Percentiles rank a stretch among this genome's conserved stretches.
Evolutionary conservation across 305 asterid genomes (phyloP).

Genomic region (Ilex paraguariensis): DNA sequence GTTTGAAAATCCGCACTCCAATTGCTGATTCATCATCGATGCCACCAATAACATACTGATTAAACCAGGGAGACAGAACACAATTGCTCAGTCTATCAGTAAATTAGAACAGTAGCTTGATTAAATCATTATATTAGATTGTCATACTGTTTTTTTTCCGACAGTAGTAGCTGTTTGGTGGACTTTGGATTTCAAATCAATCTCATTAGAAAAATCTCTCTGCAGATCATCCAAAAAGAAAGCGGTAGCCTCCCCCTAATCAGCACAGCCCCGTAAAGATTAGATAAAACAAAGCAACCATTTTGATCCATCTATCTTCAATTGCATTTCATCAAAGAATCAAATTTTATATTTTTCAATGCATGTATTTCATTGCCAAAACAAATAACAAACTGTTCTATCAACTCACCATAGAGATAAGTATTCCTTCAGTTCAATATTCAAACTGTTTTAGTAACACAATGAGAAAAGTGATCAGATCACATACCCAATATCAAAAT

Average conservation of each 20-base stretch:
- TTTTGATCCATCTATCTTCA: conserved; percentile 8
- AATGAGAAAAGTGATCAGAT: conserved; percentile 12
- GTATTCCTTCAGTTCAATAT: conserved; percentile 30
- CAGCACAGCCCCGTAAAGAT: conserved; percentile 16
- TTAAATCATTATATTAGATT: conserved; percentile 10
- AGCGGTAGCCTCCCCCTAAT: conserved; percentile 88
- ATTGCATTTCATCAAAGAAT: background rate
- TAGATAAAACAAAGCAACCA: conserved; percentile 19
- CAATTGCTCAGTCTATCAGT: no score
- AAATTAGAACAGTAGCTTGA: no score
- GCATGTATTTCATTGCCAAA: no score
- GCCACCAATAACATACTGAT: conserved; percentile 70
- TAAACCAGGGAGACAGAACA: conserved; percentile 19
- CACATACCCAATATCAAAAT: conserved; percentile 9
- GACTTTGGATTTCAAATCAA: conserved; percentile 41
- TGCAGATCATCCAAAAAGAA: conserved; percentile 42
- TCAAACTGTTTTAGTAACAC: conserved; percentile 34
- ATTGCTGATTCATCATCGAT: conserved; percentile 41
- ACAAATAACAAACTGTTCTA: conserved; percentile 5
- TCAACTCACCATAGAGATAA: conserved; percentile 57
- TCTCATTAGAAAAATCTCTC: conserved; percentile 28
- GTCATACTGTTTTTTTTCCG: conserved; percentile 57
- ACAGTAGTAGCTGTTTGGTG: conserved; percentile 32
- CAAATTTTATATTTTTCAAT: no score
- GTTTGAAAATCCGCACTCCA: conserved; percentile 40